Evolutionary conservation across 768 basidiomycete species (phyloP), one percentile per base, ranked within the genome.

Genomic region (Basidioascus undulatus): DNA sequence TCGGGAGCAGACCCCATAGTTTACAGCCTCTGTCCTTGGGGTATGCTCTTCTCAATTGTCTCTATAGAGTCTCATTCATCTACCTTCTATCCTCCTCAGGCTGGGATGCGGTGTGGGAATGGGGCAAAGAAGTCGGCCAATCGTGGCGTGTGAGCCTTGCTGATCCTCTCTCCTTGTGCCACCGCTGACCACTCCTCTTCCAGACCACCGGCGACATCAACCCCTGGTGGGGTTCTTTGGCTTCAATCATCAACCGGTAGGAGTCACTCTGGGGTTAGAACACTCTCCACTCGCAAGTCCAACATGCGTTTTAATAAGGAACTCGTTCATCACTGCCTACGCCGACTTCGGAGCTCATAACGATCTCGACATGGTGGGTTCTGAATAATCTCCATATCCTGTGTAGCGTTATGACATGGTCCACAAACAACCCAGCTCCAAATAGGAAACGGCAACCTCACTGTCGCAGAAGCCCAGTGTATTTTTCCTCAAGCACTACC

Each of bases 121-220:
- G 13, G 73, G 73, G 0, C 72, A 75, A 48, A 70, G 67, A 50
- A 74, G 74, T 74, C 61, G 74, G 56, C 72, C 72, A 47, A n/a
- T n/a, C 38, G 65, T 52, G 8, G 18, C n/a, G 11, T 30, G 4
- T 15, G 2, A 31, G 21, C 13, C 8, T 37, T 27, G 30, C 3
- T 13, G 32, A 27, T 11, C 26, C 25, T 34, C 11, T 6, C 32
- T 38, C 8, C 27, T 26, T 11, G 18, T 5, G 34, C 18, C 33
- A 35, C 15, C 18, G 7, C 16, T 35, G 7, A 35, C 15, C 20
- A 8, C 7, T 8, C 18, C 9, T n/a, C 18, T 7, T 28, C 20
- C 20, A 70, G 69, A 67, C 68, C 1, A 70, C 68, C 2, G 55
- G 54, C 20, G 69, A 71, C 45, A 69, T 68, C 39, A 56, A 54